Evolutionary conservation across 345 rosid species (phyloP).

Genomic region (Hibiscus trionum): DNA sequence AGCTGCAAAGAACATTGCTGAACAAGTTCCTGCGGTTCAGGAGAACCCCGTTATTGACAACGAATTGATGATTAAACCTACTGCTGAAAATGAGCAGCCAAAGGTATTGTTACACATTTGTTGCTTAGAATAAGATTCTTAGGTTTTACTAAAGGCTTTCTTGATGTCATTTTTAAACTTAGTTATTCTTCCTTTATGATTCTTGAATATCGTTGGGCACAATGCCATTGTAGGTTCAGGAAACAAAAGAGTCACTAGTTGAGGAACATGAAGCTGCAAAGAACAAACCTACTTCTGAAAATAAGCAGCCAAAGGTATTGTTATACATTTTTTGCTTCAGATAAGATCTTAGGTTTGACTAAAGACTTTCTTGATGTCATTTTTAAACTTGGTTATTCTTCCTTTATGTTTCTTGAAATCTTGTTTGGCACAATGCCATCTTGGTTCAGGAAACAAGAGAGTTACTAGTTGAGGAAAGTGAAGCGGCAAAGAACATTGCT

Average conservation of each 20-base stretch:
- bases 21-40: slow-evolving; percentile 33
- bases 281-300: not conserved
- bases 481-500: no score
- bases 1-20: not conserved
- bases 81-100: not conserved
- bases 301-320: not conserved
- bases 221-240: slow-evolving; percentile 38
- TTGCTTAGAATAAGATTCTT: not conserved
- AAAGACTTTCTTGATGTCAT: not conserved
- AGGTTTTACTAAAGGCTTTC: not conserved
- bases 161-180: not conserved
- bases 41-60: slow-evolving; percentile 53
- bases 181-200: not conserved
- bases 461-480: no score
- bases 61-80: slow-evolving; percentile 43
- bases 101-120: not conserved
- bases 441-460: no score
- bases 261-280: not conserved
- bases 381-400: not conserved
- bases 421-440: no score
- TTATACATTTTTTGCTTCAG: not conserved
- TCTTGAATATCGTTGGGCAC: not conserved
- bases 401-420: no score
- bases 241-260: slow-evolving; percentile 5
- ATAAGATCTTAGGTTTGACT: not conserved